Conservation (phyloP, 2,329 filamentous ascomycete genomes). For the Colletotrichum sp. region DNA sequence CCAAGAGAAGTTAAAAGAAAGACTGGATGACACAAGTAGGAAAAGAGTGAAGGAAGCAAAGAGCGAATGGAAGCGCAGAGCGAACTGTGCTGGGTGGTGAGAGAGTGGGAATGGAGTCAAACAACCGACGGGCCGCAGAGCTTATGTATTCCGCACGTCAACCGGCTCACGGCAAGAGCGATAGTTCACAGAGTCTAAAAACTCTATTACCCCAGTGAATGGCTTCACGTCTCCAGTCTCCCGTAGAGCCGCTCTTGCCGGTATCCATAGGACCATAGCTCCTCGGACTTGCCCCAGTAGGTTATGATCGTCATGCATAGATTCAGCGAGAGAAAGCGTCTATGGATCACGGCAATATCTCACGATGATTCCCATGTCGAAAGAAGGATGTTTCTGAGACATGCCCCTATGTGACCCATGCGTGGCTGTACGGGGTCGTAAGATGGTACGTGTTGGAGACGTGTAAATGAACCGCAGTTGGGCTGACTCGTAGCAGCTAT, state of each 20-base stretch:
- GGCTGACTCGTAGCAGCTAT: background rate
- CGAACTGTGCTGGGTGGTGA: background rate
- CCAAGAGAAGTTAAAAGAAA: background rate
- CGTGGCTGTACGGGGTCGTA: background rate
- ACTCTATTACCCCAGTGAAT: background rate
- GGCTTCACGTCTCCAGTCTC: background rate
- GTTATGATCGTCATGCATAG: background rate
- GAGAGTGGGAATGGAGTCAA: background rate
- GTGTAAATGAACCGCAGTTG: background rate
- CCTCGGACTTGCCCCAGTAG: background rate
- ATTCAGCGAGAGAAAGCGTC: background rate
- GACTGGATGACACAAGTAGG: background rate
- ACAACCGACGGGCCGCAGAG: background rate
- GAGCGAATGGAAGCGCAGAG: constrained; percentile 6
- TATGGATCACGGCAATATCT: background rate
- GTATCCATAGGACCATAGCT: background rate
- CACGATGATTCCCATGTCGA: background rate
- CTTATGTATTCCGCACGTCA: background rate
- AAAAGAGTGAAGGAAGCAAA: background rate
- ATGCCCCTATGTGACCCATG: background rate
- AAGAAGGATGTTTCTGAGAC: background rate
- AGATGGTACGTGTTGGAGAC: background rate
- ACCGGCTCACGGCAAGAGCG: background rate
- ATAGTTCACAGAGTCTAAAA: background rate
- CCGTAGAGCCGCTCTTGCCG: background rate